A percentile compares a stretch with the other conserved stretches of the same genome.
Evolutionary conservation across 495 filamentous ascomycete species (phyloP).

Genomic region (Glonium stellatum): DNA sequence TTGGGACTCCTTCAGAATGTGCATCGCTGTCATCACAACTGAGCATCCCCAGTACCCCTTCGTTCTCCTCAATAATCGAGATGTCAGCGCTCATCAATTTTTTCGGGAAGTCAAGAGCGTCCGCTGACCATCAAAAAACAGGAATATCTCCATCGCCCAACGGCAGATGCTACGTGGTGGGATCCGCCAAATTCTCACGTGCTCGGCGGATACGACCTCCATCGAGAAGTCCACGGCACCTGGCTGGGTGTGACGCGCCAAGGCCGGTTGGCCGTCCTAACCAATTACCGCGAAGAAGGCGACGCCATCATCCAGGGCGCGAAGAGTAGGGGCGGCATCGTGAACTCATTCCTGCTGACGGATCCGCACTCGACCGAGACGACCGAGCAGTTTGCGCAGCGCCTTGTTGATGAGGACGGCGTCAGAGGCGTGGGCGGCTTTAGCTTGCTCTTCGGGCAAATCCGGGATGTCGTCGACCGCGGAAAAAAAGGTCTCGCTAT

Average conservation of each 20-base stretch:
- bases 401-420: conserved; percentile 59
- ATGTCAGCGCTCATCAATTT: conserved; percentile 48
- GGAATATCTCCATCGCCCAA: conserved; percentile 88
- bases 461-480: conserved; percentile 44
- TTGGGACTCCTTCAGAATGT: conserved; percentile 53
- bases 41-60: conserved; percentile 84
- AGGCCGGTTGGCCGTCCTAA: conserved; percentile 83
- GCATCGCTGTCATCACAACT: conserved; percentile 84
- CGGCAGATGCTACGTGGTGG: conserved; percentile 80
- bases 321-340: conserved; percentile 73
- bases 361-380: conserved; percentile 31
- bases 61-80: conserved; percentile 86
- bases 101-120: neutral
- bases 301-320: conserved; percentile 46
- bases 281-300: conserved; percentile 80
- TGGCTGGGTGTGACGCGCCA: conserved; percentile 87
- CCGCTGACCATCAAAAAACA: conserved; percentile 26
- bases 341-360: conserved; percentile 73
- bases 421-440: conserved; percentile 80
- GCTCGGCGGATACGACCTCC: conserved; percentile 62
- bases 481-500: conserved; percentile 56
- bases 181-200: conserved; percentile 51
- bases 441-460: conserved; percentile 77
- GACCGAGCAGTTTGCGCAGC: conserved; percentile 59
- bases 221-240: conserved; percentile 64